Conservation (phyloP, 2,329 filamentous ascomycete species). For the Fusarium sp. region DNA sequence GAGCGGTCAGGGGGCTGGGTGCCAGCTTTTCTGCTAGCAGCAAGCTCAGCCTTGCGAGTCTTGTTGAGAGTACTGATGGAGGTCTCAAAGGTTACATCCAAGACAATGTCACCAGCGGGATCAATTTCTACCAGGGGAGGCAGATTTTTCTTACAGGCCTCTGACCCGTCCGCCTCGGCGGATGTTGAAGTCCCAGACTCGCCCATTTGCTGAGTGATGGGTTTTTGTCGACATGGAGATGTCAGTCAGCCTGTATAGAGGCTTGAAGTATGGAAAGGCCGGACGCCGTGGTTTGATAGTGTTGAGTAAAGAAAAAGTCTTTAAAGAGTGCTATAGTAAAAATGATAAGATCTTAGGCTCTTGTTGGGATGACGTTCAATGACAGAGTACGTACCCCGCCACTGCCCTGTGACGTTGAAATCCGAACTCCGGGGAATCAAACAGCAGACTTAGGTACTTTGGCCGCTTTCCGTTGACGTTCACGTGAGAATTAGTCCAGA, state of each 20-base stretch:
- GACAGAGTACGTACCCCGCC: conserved; percentile 29
- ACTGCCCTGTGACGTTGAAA: background rate
- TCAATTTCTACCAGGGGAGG: conserved; percentile 64
- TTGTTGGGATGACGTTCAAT: conserved; percentile 33
- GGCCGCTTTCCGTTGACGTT: background rate
- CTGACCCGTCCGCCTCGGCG: conserved; percentile 49
- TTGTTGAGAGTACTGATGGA: conserved; percentile 63
- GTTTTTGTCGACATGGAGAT: conserved; percentile 45
- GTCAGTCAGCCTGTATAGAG: conserved; percentile 26
- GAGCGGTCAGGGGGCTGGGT: conserved; percentile 46
- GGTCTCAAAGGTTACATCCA: conserved; percentile 75
- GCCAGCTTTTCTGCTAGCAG: conserved; percentile 49
- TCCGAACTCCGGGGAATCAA: background rate
- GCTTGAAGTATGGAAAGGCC: conserved; percentile 8
- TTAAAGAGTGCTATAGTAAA: conserved; percentile 1
- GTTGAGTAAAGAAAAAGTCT: conserved; percentile 16
- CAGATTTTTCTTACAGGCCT: conserved; percentile 46
- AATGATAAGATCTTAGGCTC: conserved; percentile 30
- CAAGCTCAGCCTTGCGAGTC: conserved; percentile 56
- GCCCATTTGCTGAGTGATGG: conserved; percentile 46
- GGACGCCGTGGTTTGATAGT: conserved; percentile 12
- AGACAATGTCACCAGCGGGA: conserved; percentile 71
- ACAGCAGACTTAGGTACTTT: background rate
- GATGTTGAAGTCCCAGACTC: conserved; percentile 49
- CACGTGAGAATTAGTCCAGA: background rate